phyloP scores from a whole-genome alignment of 1,139 yeast species.

The Scheffersomyces lignicola region DNA sequence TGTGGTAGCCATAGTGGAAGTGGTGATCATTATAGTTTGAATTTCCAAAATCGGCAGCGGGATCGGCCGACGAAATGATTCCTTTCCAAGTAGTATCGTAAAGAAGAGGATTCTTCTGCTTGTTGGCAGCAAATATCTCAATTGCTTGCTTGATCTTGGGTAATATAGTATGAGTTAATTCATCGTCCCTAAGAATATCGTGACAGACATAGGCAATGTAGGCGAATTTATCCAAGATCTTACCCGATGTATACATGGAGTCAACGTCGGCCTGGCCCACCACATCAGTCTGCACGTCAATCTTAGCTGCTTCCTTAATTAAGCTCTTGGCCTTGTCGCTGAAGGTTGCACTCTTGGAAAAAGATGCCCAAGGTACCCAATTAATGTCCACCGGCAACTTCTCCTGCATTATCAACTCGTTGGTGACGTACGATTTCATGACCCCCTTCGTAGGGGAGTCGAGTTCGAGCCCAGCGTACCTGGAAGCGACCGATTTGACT shows the following conservation, averaged over 20 bases:
- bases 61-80: constrained; percentile 61
- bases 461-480: constrained; percentile 50
- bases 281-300: constrained; percentile 61
- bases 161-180: constrained; percentile 49
- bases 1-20: constrained; percentile 77
- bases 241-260: constrained; percentile 67
- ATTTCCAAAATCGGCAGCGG: constrained; percentile 52
- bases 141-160: constrained; percentile 54
- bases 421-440: constrained; percentile 61
- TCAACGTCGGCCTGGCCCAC: constrained; percentile 44
- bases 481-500: constrained; percentile 28
- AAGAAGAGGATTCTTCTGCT: constrained; percentile 58
- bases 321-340: constrained; percentile 50
- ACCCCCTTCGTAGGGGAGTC: constrained; percentile 66
- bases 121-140: constrained; percentile 46
- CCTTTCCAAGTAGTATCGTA: constrained; percentile 72
- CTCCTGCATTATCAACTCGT: constrained; percentile 50
- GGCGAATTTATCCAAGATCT: constrained; percentile 74
- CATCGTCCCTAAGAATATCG: constrained; percentile 58
- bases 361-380: constrained; percentile 61
- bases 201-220: constrained; percentile 63
- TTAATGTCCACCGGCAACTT: constrained; percentile 47
- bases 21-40: constrained; percentile 78
- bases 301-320: constrained; percentile 55
- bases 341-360: constrained; percentile 33